These are phyloP conservation scores for Lenwebbia sp. DNA, from an alignment of 345 rosid genomes.

Conservation along the genomic window DNA sequence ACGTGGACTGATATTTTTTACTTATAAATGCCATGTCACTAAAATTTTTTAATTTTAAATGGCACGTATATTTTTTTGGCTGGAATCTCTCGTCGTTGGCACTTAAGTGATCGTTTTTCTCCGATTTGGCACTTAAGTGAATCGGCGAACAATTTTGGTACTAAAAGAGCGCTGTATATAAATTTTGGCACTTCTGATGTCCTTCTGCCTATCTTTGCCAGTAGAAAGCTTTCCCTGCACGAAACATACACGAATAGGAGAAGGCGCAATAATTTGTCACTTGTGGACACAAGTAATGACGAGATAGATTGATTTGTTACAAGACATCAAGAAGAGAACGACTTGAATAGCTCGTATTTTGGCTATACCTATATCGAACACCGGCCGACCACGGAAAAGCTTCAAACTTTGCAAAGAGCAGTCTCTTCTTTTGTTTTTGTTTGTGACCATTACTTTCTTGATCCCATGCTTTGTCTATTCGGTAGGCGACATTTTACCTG, in stretches of 20 bases:
- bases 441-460: background rate
- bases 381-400: background rate
- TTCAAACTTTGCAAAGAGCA: background rate
- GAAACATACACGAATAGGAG: background rate
- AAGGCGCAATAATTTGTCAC: background rate
- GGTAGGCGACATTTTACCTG: background rate
- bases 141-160: too few species aligned
- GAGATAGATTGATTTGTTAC: background rate
- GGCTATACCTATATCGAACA: background rate
- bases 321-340: background rate
- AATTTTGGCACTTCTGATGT: too few species aligned
- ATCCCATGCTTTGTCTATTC: background rate
- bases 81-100: too few species aligned
- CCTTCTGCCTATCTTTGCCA: background rate
- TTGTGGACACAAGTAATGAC: background rate
- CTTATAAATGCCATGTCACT: too few species aligned
- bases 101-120: too few species aligned
- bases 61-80: too few species aligned
- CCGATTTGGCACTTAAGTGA: too few species aligned
- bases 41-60: too few species aligned
- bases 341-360: background rate
- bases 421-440: background rate
- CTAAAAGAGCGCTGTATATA: too few species aligned
- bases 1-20: too few species aligned
- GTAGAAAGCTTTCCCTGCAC: background rate